Conservation (phyloP, 2,329 filamentous ascomycete genomes). For the Trichophyton equinum region DNA sequence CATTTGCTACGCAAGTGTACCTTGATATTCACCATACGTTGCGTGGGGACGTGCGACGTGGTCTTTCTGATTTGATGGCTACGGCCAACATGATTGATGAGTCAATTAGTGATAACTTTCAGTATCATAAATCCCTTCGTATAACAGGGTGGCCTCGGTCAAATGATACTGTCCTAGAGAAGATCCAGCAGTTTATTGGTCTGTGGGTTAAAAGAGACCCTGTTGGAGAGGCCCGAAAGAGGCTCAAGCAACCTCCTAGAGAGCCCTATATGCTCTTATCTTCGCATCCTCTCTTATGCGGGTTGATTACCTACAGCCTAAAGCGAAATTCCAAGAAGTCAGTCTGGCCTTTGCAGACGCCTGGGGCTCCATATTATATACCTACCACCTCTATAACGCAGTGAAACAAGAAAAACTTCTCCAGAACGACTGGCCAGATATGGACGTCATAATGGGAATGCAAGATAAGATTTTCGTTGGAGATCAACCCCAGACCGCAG, state of each 20-base stretch:
- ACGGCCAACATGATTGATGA: constrained; percentile 12
- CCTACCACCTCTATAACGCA: constrained; percentile 35
- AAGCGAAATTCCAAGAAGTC: constrained; percentile 21
- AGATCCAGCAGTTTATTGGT: constrained; percentile 15
- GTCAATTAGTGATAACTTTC: constrained; percentile 20
- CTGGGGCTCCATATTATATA: constrained; percentile 30
- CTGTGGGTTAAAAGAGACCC: constrained; percentile 17
- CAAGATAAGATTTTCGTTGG: constrained; percentile 30
- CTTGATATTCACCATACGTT: constrained; percentile 31
- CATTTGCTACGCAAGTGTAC: constrained; percentile 33
- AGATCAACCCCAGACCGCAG: constrained; percentile 18
- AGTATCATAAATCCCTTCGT: constrained; percentile 23
- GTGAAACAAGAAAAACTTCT: constrained; percentile 21
- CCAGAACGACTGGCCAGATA: constrained; percentile 27
- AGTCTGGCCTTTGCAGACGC: constrained; percentile 26
- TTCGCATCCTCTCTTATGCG: constrained; percentile 29
- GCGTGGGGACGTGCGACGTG: constrained; percentile 2
- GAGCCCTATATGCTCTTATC: constrained; percentile 22
- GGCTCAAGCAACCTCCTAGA: neutral
- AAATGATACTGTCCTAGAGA: constrained; percentile 18
- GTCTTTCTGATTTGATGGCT: constrained; percentile 8
- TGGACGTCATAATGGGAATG: constrained; percentile 25
- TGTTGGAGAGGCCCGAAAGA: constrained; percentile 12
- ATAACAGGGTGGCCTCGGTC: constrained; percentile 20
- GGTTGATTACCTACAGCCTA: constrained; percentile 27